Evolutionary conservation across 306 rosid species (phyloP).

Genomic region (Heteromeles arbutifolia): DNA sequence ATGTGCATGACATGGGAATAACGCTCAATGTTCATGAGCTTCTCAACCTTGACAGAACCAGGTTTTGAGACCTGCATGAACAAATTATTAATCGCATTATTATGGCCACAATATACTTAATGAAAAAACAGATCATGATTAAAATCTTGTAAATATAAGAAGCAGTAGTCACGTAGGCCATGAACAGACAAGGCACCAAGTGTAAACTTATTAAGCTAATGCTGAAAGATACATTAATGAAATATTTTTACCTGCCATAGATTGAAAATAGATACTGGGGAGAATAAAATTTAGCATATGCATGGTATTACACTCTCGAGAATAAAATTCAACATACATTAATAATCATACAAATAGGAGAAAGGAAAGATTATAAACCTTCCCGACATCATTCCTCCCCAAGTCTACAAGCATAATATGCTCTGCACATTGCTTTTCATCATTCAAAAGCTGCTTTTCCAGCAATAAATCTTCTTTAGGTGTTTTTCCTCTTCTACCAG

Average conservation of each 20-base stretch:
- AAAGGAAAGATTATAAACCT: slow-evolving; percentile 45
- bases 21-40: slow-evolving; percentile 84
- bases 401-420: slow-evolving; percentile 92
- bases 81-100: slow-evolving; percentile 4
- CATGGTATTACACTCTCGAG: neutral
- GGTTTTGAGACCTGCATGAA: slow-evolving; percentile 75
- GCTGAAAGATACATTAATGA: neutral
- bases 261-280: neutral
- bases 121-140: neutral
- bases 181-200: neutral
- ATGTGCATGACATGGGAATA: slow-evolving; percentile 99
- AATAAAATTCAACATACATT: neutral
- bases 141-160: neutral
- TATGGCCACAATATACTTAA: slow-evolving; percentile 2
- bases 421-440: slow-evolving; percentile 89
- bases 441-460: slow-evolving; percentile 76
- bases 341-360: neutral
- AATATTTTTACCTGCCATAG: neutral
- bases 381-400: slow-evolving; percentile 98
- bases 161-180: neutral
- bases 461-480: slow-evolving; percentile 68
- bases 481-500: slow-evolving; percentile 87
- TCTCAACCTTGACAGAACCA: slow-evolving; percentile 85
- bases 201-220: neutral
- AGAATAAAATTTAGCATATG: neutral